Conservation (phyloP, 208 protist species). For the Borovskyia barvae region DNA sequence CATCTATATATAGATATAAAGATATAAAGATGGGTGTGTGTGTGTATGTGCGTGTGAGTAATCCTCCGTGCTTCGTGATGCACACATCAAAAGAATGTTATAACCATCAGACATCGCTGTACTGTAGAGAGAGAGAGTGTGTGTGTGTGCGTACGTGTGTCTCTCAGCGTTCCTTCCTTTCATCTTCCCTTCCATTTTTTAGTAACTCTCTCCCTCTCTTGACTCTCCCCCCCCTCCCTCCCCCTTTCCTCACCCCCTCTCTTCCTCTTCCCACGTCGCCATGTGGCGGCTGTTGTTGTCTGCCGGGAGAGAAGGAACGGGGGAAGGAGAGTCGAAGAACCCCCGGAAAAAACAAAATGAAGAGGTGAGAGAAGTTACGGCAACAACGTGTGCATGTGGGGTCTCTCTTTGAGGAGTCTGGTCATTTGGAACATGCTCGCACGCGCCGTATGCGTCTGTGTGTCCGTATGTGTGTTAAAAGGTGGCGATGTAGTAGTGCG, state of each 20-base stretch:
- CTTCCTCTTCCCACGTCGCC: background rate
- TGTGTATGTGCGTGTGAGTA: conserved; percentile 10
- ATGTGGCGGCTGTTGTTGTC: background rate
- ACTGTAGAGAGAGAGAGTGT: conserved; percentile 2
- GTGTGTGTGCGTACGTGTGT: background rate
- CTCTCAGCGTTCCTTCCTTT: conserved; percentile 5
- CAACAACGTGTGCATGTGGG: too few species aligned
- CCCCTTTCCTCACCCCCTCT: conserved; percentile 9
- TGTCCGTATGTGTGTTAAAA: too few species aligned
- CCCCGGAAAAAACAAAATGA: too few species aligned
- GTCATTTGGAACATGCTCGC: too few species aligned
- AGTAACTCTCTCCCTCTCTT: background rate
- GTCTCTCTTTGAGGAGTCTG: too few species aligned
- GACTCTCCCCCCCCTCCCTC: background rate
- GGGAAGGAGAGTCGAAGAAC: too few species aligned
- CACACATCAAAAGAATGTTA: background rate
- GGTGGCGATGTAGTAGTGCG: too few species aligned
- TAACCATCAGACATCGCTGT: too few species aligned
- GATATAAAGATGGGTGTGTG: conserved; percentile 2
- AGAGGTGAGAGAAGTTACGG: too few species aligned
- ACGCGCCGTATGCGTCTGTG: too few species aligned
- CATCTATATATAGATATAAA: conserved; percentile 1
- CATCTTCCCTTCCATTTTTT: conserved; percentile 24
- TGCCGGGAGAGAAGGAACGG: too few species aligned
- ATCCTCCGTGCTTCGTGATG: background rate